A percentile compares a stretch with the other conserved stretches of the same genome.
phyloP scores from a whole-genome alignment of 23 red algal species.

The Gracilaria gracilis region DNA sequence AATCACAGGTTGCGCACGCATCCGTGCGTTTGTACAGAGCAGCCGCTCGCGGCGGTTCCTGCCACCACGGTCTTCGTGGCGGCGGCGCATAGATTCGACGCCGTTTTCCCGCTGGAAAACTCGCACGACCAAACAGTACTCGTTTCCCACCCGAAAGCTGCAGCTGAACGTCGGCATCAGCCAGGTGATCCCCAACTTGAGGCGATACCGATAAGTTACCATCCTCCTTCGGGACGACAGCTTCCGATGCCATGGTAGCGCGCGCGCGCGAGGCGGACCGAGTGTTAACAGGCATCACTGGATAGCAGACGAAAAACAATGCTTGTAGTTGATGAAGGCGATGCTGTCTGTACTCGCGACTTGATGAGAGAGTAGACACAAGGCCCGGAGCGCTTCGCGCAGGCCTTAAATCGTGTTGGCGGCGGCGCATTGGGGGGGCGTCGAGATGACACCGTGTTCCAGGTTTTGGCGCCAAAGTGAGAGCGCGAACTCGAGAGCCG shows the following conservation, averaged over 20 bases:
- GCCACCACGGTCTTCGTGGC: constrained; percentile 25
- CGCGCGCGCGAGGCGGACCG: constrained; percentile 12
- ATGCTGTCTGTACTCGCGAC: background rate
- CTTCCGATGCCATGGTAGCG: background rate
- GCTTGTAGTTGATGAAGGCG: background rate
- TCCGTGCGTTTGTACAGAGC: constrained; percentile 18
- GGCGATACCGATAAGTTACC: background rate
- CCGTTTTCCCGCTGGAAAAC: background rate
- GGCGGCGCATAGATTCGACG: constrained; percentile 27
- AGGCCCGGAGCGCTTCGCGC: background rate
- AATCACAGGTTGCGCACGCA: background rate
- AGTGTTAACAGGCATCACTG: constrained; percentile 6
- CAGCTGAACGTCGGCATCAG: background rate
- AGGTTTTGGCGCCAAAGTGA: constrained; percentile 31
- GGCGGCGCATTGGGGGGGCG: background rate
- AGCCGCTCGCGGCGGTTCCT: constrained; percentile 22
- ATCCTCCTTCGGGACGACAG: background rate
- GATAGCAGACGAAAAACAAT: background rate
- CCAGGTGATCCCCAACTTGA: background rate
- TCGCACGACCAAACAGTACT: background rate
- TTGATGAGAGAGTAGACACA: background rate
- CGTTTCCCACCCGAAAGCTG: constrained; percentile 11
- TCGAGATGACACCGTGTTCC: background rate
- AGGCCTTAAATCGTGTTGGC: background rate
- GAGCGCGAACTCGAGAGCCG: background rate